phyloP scores from a whole-genome alignment of 768 basidiomycete genomes.

The Russula griseocarnosa region DNA sequence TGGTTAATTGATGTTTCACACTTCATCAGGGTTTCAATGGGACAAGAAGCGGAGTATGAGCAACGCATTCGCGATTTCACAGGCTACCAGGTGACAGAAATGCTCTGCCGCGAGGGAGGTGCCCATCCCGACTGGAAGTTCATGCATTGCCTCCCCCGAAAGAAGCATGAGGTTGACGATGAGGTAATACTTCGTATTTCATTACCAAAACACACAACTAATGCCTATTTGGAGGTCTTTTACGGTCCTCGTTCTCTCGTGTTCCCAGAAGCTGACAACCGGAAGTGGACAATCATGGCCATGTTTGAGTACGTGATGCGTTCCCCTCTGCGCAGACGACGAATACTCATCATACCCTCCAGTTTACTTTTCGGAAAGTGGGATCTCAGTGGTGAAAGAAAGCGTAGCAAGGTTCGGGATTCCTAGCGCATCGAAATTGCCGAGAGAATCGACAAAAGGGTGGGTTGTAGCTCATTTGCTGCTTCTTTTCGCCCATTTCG shows the following conservation, averaged over 20 bases:
- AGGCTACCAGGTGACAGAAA: conserved; percentile 93
- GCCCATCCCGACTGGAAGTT: conserved; percentile 90
- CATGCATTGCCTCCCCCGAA: conserved; percentile 93
- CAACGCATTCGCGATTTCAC: conserved; percentile 81
- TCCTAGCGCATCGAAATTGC: not conserved
- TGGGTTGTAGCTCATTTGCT: not conserved
- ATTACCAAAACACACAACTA: conserved; percentile 11
- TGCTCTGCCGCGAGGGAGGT: conserved; percentile 72
- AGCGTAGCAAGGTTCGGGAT: conserved; percentile 9
- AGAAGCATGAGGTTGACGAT: conserved; percentile 91
- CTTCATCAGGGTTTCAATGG: conserved; percentile 89
- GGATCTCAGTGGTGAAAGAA: conserved; percentile 21
- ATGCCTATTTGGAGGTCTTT: conserved; percentile 59
- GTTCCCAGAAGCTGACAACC: conserved; percentile 93
- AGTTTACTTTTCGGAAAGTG: conserved; percentile 38
- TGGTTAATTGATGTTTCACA: not conserved
- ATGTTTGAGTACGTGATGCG: conserved; percentile 65
- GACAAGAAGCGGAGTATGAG: conserved; percentile 90
- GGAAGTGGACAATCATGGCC: conserved; percentile 96
- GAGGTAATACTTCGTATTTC: conserved; percentile 48
- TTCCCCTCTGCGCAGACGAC: conserved; percentile 14
- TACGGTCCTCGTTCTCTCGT: conserved; percentile 89
- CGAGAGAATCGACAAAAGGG: not conserved
- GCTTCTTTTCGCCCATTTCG: not conserved
- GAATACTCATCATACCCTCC: conserved; percentile 32